Percentiles rank a stretch among this genome's conserved stretches.
phyloP scores from a whole-genome alignment of 495 filamentous ascomycete genomes.

The Tuber melanosporum region DNA sequence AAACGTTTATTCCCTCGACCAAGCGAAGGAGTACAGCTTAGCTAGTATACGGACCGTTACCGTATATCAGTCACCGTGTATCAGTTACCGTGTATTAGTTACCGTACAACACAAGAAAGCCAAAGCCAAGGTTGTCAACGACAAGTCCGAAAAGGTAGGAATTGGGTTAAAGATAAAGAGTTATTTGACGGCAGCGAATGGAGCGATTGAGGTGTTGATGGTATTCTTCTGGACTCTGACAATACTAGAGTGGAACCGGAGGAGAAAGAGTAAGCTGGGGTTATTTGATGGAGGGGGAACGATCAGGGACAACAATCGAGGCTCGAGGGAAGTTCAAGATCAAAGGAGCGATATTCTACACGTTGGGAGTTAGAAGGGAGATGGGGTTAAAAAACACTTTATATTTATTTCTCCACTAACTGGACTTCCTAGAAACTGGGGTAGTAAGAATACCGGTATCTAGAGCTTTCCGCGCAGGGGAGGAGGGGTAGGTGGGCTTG shows the following conservation, averaged over 20 bases:
- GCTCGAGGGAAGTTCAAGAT: constrained; percentile 10
- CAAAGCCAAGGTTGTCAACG: not conserved
- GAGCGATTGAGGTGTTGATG: not conserved
- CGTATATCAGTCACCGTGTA: not conserved
- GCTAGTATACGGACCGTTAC: not conserved
- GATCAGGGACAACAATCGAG: constrained; percentile 14
- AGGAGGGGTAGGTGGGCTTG: constrained; percentile 5
- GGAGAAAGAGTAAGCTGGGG: not conserved
- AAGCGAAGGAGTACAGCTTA: constrained; percentile 7
- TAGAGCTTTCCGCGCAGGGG: constrained; percentile 19
- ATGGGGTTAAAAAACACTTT: constrained; percentile 24
- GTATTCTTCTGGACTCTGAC: not conserved
- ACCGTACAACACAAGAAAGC: constrained; percentile 4
- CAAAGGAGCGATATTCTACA: constrained; percentile 6
- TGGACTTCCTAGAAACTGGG: not conserved
- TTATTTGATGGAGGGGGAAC: constrained; percentile 4
- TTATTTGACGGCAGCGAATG: not conserved
- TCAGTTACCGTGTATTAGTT: constrained; percentile 7
- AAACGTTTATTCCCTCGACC: not conserved
- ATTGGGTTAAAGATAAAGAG: not conserved
- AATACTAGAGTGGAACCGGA: not conserved
- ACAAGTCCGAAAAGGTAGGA: not conserved
- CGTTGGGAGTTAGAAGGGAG: constrained; percentile 24
- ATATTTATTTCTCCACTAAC: constrained; percentile 22
- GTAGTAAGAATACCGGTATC: constrained; percentile 10